Conservation (phyloP, 768 basidiomycete species). For the Russula brevipes region DNA sequence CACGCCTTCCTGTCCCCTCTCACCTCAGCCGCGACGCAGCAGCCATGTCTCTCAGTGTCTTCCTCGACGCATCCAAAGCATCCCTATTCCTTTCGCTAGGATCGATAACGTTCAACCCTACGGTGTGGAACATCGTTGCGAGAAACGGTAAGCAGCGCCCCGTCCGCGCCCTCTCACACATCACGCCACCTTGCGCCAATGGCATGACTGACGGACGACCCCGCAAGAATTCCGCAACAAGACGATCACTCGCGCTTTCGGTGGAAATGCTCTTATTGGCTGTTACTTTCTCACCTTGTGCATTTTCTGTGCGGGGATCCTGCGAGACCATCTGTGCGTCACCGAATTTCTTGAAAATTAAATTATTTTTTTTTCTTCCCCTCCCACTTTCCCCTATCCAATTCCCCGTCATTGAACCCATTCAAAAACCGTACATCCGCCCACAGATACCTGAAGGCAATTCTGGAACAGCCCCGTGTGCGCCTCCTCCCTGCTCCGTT, state of each 20-base stretch:
- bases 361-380: neutral
- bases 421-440: neutral
- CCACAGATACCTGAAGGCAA: constrained; percentile 66
- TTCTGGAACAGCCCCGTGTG: constrained; percentile 67
- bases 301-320: constrained; percentile 81
- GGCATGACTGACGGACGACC: constrained; percentile 31
- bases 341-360: neutral
- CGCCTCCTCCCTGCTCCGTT: constrained; percentile 63
- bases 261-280: constrained; percentile 65
- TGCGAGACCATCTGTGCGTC: constrained; percentile 81
- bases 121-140: constrained; percentile 94
- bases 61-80: constrained; percentile 56
- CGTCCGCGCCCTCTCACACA: neutral
- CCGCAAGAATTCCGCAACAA: constrained; percentile 71
- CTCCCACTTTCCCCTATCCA: neutral
- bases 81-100: constrained; percentile 64
- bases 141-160: constrained; percentile 62
- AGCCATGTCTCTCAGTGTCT: constrained; percentile 32
- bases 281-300: constrained; percentile 82
- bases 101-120: constrained; percentile 84
- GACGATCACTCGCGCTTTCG: constrained; percentile 78
- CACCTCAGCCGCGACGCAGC: constrained; percentile 6
- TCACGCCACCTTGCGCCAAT: no score
- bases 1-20: neutral
- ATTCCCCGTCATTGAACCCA: no score